phyloP scores from a whole-genome alignment of 176 grass and related monocot genomes.

The Oryza punctata region DNA sequence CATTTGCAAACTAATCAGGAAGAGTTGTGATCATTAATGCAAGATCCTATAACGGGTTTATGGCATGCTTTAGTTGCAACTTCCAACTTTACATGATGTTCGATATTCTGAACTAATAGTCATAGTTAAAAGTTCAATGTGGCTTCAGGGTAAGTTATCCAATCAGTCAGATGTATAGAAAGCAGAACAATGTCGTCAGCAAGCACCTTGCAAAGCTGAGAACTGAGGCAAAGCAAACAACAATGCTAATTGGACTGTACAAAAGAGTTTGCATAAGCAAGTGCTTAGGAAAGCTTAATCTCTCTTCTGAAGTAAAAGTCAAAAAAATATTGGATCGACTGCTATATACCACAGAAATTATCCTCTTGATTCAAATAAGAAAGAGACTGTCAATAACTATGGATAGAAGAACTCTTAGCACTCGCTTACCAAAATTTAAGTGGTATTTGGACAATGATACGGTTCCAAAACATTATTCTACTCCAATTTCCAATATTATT shows the following conservation, averaged over 20 bases:
- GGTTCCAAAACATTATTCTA: slow-evolving; percentile 17
- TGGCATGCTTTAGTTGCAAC: slow-evolving; percentile 23
- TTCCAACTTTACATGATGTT: too few relatives aligned
- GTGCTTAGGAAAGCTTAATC: neutral
- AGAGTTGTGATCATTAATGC: neutral
- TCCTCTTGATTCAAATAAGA: neutral
- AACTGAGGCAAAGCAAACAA: slow-evolving; percentile 3
- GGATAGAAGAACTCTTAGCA: neutral
- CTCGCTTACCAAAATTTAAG: neutral
- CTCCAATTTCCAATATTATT: neutral
- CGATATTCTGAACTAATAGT: too few relatives aligned
- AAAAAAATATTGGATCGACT: neutral
- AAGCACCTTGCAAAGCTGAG: neutral
- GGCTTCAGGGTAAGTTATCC: slow-evolving; percentile 3
- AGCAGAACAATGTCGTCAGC: slow-evolving; percentile 13
- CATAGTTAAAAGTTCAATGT: too few relatives aligned
- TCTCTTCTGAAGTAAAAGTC: neutral
- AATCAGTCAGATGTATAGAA: slow-evolving; percentile 8
- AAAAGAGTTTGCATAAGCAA: slow-evolving; percentile 4
- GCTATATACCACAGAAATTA: neutral
- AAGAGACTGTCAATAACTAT: slow-evolving; percentile 15
- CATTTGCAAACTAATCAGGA: slow-evolving; percentile 13
- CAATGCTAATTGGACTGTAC: neutral
- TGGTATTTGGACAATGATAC: neutral
- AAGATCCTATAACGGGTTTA: slow-evolving; percentile 2